Evolutionary conservation across 345 rosid genomes (phyloP).

Genomic region (Camelina laxa): DNA sequence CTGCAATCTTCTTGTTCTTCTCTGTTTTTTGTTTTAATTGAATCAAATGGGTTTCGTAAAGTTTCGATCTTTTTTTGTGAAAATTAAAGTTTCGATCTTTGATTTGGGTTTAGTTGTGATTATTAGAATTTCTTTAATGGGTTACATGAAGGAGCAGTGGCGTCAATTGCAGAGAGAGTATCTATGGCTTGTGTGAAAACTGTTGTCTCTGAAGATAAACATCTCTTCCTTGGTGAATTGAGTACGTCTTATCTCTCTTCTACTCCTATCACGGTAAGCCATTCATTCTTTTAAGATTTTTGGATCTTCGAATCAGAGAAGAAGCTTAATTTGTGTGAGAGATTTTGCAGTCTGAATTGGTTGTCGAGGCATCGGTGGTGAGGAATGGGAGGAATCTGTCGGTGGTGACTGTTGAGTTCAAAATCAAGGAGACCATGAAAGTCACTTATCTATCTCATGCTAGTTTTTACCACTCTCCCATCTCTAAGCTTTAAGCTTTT

Average conservation of each 20-base stretch:
- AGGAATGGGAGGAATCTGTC: slow-evolving; percentile 80
- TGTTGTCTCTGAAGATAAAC: too few relatives aligned
- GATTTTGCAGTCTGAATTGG: slow-evolving; percentile 53
- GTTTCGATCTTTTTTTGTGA: not conserved
- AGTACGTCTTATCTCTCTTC: slow-evolving; percentile 68
- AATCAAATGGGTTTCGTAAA: slow-evolving; percentile 29
- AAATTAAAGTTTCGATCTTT: not conserved
- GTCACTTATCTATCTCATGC: slow-evolving; percentile 60
- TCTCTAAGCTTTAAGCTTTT: slow-evolving; percentile 60
- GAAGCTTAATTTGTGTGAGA: slow-evolving; percentile 19
- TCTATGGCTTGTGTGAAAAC: slow-evolving; percentile 66
- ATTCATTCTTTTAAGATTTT: not conserved
- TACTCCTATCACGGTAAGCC: slow-evolving; percentile 46
- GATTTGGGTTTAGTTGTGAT: not conserved
- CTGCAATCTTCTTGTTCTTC: slow-evolving; percentile 46
- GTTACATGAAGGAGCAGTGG: slow-evolving; percentile 74
- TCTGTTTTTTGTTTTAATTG: not conserved
- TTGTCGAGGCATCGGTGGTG: slow-evolving; percentile 63
- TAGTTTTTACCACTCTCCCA: slow-evolving; percentile 59
- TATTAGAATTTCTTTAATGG: slow-evolving; percentile 59
- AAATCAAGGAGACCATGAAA: slow-evolving; percentile 56
- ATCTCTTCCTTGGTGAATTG: slow-evolving; percentile 79
- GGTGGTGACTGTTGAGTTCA: slow-evolving; percentile 60
- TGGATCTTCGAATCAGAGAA: not conserved
- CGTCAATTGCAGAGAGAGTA: slow-evolving; percentile 70